phyloP scores from a whole-genome alignment of 805 yeast species.

The Spathaspora passalidarum region DNA sequence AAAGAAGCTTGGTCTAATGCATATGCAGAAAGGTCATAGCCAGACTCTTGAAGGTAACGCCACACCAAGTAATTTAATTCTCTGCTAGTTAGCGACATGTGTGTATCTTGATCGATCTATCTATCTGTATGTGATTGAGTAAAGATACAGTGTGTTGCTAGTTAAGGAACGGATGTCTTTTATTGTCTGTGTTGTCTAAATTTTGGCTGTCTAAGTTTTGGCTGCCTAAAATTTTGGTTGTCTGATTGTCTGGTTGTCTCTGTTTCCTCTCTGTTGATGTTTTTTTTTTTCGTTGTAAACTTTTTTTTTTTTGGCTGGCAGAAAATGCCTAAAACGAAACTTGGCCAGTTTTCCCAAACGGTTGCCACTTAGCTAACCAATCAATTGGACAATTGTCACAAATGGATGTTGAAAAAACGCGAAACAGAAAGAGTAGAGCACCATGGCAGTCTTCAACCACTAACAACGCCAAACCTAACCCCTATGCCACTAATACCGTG shows the following conservation, averaged over 20 bases:
- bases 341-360: no score
- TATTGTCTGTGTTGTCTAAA: constrained; percentile 1
- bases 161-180: not conserved
- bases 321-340: not conserved
- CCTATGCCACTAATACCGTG: constrained; percentile 1
- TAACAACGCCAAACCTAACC: constrained; percentile 7
- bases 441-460: constrained; percentile 33
- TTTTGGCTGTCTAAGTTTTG: not conserved
- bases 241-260: not conserved
- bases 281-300: not conserved
- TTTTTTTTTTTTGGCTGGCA: not conserved
- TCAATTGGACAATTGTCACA: no score
- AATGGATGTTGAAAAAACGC: constrained; percentile 32
- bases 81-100: constrained; percentile 76
- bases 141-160: not conserved
- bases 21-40: constrained; percentile 70
- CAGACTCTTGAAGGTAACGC: constrained; percentile 88
- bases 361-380: no score
- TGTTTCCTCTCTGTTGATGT: not conserved
- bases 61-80: constrained; percentile 89
- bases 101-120: not conserved
- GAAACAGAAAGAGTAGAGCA: constrained; percentile 41
- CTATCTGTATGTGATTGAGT: no score
- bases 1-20: constrained; percentile 76
- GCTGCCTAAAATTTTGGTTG: not conserved